A percentile compares a stretch with the other conserved stretches of the same genome.
Conservation (phyloP, 768 basidiomycete genomes). For the Lyophyllum atratum region DNA sequence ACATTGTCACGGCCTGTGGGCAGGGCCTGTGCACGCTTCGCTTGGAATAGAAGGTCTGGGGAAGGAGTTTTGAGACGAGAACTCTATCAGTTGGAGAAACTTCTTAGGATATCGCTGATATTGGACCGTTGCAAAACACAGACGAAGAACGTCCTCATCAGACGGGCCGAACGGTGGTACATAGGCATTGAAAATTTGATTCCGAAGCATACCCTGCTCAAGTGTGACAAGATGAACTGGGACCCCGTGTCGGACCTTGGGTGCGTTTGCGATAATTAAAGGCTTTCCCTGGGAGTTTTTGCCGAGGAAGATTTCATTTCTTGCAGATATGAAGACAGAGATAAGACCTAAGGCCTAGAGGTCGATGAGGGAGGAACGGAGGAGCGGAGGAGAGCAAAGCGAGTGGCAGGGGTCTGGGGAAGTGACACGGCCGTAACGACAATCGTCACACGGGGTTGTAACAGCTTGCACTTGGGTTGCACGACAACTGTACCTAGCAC, state of each 20-base stretch:
- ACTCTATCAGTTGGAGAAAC: not conserved
- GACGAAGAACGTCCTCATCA: not conserved
- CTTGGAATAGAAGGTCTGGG: too few species aligned
- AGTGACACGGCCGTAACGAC: conserved; percentile 6
- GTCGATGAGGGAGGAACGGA: not conserved
- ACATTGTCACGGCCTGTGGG: too few species aligned
- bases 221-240: not conserved
- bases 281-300: not conserved
- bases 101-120: not conserved
- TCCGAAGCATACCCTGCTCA: not conserved
- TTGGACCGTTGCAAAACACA: not conserved
- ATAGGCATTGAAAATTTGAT: not conserved
- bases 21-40: too few species aligned
- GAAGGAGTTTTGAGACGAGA: not conserved
- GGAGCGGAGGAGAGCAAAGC: not conserved
- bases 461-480: conserved; percentile 9
- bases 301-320: not conserved
- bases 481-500: not conserved
- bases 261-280: not conserved
- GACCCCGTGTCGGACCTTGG: not conserved
- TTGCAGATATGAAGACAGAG: not conserved
- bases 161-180: not conserved
- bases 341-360: not conserved
- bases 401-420: conserved; percentile 9
- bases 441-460: conserved; percentile 3